These are phyloP conservation scores for Aspergillus nidulans DNA, from an alignment of 495 filamentous ascomycete genomes.

Conservation along the genomic window DNA sequence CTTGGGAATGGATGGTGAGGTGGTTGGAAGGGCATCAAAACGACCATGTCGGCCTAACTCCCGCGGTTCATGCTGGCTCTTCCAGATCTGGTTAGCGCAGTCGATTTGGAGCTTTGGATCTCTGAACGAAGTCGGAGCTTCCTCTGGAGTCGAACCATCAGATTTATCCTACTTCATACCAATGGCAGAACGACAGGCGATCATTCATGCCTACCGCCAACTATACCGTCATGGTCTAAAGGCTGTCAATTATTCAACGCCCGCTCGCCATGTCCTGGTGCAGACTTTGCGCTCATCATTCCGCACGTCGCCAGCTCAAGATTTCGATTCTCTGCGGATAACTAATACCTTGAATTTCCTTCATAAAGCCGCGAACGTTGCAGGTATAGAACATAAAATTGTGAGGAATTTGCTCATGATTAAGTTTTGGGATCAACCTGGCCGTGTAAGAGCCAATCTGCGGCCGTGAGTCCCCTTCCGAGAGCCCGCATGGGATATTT, in stretches of 20 bases:
- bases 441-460: conserved; percentile 29
- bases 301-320: conserved; percentile 47
- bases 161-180: too few species aligned
- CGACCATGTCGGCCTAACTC: conserved; percentile 25
- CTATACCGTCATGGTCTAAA: conserved; percentile 70
- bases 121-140: not conserved
- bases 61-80: conserved; percentile 11
- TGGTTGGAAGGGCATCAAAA: conserved; percentile 12
- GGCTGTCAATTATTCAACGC: conserved; percentile 75
- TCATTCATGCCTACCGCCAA: conserved; percentile 74
- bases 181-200: conserved; percentile 26
- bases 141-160: too few species aligned
- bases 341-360: conserved; percentile 76
- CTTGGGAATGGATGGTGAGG: not conserved
- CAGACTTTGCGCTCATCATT: conserved; percentile 67
- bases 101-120: too few species aligned
- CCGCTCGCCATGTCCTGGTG: conserved; percentile 63
- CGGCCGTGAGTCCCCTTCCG: conserved; percentile 30
- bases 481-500: not conserved
- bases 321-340: conserved; percentile 58
- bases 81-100: conserved; percentile 17
- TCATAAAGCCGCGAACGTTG: conserved; percentile 56
- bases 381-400: conserved; percentile 75
- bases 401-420: conserved; percentile 68
- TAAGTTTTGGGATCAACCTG: conserved; percentile 52